phyloP scores from a whole-genome alignment of 1,139 yeast genomes.

The Arxiozyma slooffiae region DNA sequence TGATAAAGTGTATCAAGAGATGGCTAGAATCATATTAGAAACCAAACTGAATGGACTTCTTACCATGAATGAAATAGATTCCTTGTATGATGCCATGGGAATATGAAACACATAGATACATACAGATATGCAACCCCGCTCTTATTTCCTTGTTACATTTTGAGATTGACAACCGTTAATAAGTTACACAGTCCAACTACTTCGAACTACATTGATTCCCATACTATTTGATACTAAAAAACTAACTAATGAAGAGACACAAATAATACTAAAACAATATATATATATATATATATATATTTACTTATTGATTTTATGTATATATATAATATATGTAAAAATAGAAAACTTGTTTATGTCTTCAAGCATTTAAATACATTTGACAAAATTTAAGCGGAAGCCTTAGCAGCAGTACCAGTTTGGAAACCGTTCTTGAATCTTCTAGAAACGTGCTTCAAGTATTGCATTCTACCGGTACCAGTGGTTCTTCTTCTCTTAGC shows the following conservation, averaged over 20 bases:
- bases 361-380: neutral
- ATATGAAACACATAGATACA: no score
- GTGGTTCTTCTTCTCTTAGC: conserved; percentile 99
- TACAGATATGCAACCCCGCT: no score
- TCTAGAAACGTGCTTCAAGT: conserved; percentile 94
- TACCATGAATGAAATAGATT: conserved; percentile 76
- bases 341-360: neutral
- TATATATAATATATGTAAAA: no score
- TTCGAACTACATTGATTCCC: no score
- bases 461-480: conserved; percentile 99
- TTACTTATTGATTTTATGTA: neutral
- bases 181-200: no score
- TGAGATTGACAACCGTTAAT: no score
- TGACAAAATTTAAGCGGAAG: conserved; percentile 20
- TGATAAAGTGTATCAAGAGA: conserved; percentile 53
- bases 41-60: conserved; percentile 36
- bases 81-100: no score
- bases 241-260: no score
- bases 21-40: conserved; percentile 64
- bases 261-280: neutral
- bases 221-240: no score
- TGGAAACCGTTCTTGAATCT: conserved; percentile 99
- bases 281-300: neutral
- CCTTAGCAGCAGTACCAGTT: conserved; percentile 52
- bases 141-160: no score